Conservation (phyloP, 1,284 basidiomycete genomes). For the Anthracocystis panici-leucophaei region DNA sequence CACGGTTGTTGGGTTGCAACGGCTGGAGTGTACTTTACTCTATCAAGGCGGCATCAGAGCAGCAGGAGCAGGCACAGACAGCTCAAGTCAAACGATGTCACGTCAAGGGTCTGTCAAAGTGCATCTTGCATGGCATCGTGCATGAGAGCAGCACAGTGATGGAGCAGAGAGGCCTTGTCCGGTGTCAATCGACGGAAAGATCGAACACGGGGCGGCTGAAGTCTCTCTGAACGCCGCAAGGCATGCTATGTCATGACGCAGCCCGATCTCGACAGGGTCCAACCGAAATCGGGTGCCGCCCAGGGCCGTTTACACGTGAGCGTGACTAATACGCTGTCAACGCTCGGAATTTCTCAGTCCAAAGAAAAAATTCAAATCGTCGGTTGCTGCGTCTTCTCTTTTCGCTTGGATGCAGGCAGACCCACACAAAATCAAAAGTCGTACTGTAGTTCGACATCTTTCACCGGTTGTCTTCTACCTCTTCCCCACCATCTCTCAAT, state of each 20-base stretch:
- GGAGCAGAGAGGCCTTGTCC: not conserved
- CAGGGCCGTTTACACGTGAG: too few relatives aligned
- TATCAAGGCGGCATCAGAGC: too few relatives aligned
- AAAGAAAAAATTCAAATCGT: too few relatives aligned
- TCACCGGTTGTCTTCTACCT: not conserved
- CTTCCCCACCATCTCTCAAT: conserved; percentile 18
- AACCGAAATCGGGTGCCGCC: too few relatives aligned
- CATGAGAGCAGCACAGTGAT: not conserved
- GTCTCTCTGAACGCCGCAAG: not conserved
- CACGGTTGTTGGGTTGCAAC: not conserved
- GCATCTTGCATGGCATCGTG: conserved; percentile 12
- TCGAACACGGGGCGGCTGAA: not conserved
- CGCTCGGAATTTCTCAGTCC: too few relatives aligned
- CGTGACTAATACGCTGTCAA: too few relatives aligned
- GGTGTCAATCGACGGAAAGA: not conserved
- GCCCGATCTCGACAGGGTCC: conserved; percentile 23
- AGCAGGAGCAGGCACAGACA: too few relatives aligned
- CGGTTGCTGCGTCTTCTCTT: too few relatives aligned
- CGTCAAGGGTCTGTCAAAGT: conserved; percentile 17
- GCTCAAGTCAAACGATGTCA: not conserved
- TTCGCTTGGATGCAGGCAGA: not conserved
- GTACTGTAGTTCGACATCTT: not conserved
- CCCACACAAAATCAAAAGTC: conserved; percentile 3
- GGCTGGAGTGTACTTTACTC: too few relatives aligned
- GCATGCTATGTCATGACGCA: conserved; percentile 36